Evolutionary conservation across 208 protist species (phyloP).

Genomic region (Wallacemonas rigidus): DNA sequence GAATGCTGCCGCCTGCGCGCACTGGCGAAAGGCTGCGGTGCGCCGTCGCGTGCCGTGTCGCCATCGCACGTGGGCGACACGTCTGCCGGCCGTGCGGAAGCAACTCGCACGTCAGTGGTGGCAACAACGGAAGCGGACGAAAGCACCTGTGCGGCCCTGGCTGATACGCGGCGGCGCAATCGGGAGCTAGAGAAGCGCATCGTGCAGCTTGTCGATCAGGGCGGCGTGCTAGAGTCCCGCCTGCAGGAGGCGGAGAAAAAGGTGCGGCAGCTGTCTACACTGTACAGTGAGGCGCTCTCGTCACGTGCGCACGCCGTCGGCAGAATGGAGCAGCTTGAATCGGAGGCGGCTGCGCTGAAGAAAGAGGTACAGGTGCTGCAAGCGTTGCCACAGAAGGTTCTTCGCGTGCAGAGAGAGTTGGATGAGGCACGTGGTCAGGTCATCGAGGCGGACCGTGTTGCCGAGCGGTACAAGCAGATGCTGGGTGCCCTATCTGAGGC

Average conservation of each 20-base stretch:
- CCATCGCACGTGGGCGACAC: background rate
- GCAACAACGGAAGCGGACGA: too few relatives aligned
- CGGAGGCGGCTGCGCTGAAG: conserved; percentile 31
- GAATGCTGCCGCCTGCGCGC: conserved; percentile 36
- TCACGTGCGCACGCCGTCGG: conserved; percentile 17
- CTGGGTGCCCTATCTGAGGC: conserved; percentile 1
- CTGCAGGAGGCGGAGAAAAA: conserved; percentile 23
- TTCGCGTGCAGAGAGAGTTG: conserved; percentile 41
- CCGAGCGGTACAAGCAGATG: conserved; percentile 40
- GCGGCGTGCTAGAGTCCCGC: conserved; percentile 18
- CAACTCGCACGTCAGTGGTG: too few relatives aligned
- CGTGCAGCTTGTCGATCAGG: conserved; percentile 14
- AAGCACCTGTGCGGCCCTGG: conserved; percentile 19
- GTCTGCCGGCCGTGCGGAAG: background rate
- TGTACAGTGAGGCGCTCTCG: conserved; percentile 21
- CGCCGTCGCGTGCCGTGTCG: background rate
- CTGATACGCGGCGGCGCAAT: conserved; percentile 17
- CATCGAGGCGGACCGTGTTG: conserved; percentile 25
- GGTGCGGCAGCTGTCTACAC: conserved; percentile 21
- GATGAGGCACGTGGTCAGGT: conserved; percentile 33
- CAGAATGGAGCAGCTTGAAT: conserved; percentile 29
- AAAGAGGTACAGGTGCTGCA: conserved; percentile 41
- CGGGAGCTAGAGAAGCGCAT: conserved; percentile 1
- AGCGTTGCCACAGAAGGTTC: conserved; percentile 47
- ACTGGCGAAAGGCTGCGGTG: background rate